Conservation (phyloP, 2,329 filamentous ascomycete genomes). For the Elsinoe arachidis region DNA sequence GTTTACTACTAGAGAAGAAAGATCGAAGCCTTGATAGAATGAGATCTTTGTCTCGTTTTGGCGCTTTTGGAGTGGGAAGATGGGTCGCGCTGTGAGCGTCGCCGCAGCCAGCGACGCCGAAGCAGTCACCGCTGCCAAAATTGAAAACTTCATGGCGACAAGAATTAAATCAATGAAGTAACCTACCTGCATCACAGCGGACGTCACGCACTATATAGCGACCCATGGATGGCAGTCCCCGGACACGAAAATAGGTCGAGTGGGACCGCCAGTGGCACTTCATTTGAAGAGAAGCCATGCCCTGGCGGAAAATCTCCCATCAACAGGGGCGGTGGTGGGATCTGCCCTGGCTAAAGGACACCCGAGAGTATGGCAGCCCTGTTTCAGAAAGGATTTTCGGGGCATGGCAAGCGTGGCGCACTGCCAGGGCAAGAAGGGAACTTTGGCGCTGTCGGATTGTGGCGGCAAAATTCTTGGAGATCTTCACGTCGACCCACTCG, state of each 20-base stretch:
- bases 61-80: neutral
- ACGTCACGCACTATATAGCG: neutral
- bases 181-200: neutral
- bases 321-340: neutral
- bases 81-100: neutral
- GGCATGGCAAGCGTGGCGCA: neutral
- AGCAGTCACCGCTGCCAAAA: neutral
- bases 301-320: neutral
- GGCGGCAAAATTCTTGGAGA: neutral
- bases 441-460: neutral
- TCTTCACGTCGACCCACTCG: neutral
- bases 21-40: slow-evolving; percentile 33
- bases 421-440: neutral
- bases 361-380: neutral
- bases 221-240: neutral
- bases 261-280: neutral
- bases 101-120: neutral
- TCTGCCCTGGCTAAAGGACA: neutral
- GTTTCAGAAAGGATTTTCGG: slow-evolving; percentile 8
- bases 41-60: slow-evolving; percentile 14
- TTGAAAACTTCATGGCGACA: neutral
- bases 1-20: slow-evolving; percentile 30
- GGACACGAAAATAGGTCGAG: neutral
- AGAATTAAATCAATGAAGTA: neutral
- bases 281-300: neutral